Evolutionary conservation across 192 early-diverging fungal species (phyloP), one percentile per base, ranked within the genome.

Genomic region (Mortierella claussenii): DNA sequence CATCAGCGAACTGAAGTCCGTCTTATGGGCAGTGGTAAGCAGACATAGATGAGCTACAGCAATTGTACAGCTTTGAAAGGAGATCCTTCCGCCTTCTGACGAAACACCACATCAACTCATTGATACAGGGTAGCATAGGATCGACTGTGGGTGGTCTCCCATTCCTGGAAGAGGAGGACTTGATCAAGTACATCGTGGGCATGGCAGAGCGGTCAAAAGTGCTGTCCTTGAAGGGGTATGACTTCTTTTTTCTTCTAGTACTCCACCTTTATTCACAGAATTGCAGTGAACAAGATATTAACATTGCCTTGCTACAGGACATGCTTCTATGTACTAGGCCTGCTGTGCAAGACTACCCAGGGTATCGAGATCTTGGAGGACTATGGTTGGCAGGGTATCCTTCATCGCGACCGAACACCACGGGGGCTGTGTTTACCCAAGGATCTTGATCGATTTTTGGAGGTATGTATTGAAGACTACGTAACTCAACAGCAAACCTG

Each of bases 41-140:
- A n/a, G n/a, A n/a, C n/a, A n/a, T n/a, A n/a, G n/a, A n/a, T n/a
- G n/a, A n/a, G n/a, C n/a, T n/a, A n/a, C n/a, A n/a, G n/a, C n/a
- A n/a, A n/a, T n/a, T n/a, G n/a, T n/a, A n/a, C n/a, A n/a, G n/a
- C n/a, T n/a, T n/a, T n/a, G n/a, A n/a, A n/a, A n/a, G n/a, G n/a
- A n/a, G n/a, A n/a, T n/a, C n/a, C n/a, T n/a, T n/a, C n/a, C n/a
- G n/a, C n/a, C n/a, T n/a, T n/a, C n/a, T n/a, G n/a, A n/a, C n/a
- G n/a, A n/a, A n/a, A n/a, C n/a, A n/a, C n/a, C n/a, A n/a, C n/a
- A n/a, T n/a, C n/a, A n/a, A n/a, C n/a, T n/a, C n/a, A n/a, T n/a
- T n/a, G n/a, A 7, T n/a, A 5, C 33, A 90, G 89, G 93, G 90
- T 1, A 89, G 94, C 60, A 93, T 95, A 69, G 93, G 91, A 9